Evolutionary conservation across 768 basidiomycete genomes (phyloP), one percentile per base, ranked within the genome.

Genomic region (Phlegmacium glaucopus): DNA sequence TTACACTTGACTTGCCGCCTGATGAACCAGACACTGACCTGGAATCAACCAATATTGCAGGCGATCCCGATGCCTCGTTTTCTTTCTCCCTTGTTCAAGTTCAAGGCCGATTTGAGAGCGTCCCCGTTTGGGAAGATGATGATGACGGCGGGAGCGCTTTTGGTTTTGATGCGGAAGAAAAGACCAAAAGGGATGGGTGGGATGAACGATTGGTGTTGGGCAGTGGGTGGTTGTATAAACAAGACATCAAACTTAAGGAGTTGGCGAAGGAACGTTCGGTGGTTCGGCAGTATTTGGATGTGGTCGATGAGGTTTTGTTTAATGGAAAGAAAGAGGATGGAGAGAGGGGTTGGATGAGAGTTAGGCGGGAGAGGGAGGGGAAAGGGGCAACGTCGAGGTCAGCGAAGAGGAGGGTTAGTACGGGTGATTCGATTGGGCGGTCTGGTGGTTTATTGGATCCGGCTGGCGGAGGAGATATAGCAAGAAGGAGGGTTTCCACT

Each of bases 61-160:
- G 70, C n/a, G 84, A 85, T 44, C 71, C 72, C 17, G 85, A 86
- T 50, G 68, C 76, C 45, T 79, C 83, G 4, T 74, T 88, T 48
- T 80, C 84, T 1, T 85, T 85, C 59, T 83, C 83, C 6, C 69
- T 83, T 28, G 74, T 90, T 18, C 83, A 78, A 48, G 84, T 88
- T 11, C 78, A 83, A 48, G 87, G 87, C 6, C 72, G 78, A 25
- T 66, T 71, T 32, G 79, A 82, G 54, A 75, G 73, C 13, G 74
- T 93, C 7, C 85, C 87, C 0, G 87, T 93, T 1, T 92, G 90
- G 90, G 86, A 88, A 51, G 85, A 89, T 50, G 84, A 85, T 42
- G 74, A 80, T 11, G 77, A 76, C 29, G 6, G 6, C 10, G 2
- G 11, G 32, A n/a, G 32, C n/a, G 61, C 69, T 6, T 57, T 55